Evolutionary conservation across 1,139 yeast species (phyloP).

Genomic region (Nakaseomyces bracarensis): DNA sequence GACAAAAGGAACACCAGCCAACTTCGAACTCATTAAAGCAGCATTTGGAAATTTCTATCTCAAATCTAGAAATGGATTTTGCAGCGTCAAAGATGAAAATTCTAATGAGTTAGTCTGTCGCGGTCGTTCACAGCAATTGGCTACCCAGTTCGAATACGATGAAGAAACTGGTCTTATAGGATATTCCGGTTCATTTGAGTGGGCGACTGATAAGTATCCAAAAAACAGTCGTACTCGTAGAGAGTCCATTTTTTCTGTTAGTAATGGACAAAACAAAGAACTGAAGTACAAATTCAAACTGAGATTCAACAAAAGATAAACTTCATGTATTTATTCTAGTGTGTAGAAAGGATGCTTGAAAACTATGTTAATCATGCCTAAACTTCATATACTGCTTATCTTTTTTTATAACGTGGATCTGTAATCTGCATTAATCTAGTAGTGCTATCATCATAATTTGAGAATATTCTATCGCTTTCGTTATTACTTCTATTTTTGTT

Average conservation of each 20-base stretch:
- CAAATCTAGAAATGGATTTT: slow-evolving; percentile 61
- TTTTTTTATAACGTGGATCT: slow-evolving; percentile 4
- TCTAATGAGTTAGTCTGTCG: slow-evolving; percentile 33
- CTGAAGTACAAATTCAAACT: slow-evolving; percentile 36
- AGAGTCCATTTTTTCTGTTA: slow-evolving; percentile 36
- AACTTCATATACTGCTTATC: background rate
- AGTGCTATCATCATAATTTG: slow-evolving; percentile 18
- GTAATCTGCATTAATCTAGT: slow-evolving; percentile 15
- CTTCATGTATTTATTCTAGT: background rate
- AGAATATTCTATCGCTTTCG: background rate
- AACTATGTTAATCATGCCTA: background rate
- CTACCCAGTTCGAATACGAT: slow-evolving; percentile 50
- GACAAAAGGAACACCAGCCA: slow-evolving; percentile 78
- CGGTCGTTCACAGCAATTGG: slow-evolving; percentile 32
- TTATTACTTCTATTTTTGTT: background rate
- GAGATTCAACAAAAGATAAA: slow-evolving; percentile 25
- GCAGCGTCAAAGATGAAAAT: slow-evolving; percentile 44
- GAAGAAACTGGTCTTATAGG: slow-evolving; percentile 40
- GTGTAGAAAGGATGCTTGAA: background rate
- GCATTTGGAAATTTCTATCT: slow-evolving; percentile 67
- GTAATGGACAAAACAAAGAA: slow-evolving; percentile 42
- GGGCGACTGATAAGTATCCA: slow-evolving; percentile 56
- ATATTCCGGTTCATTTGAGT: slow-evolving; percentile 54
- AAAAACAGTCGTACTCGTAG: slow-evolving; percentile 40
- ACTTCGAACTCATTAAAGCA: slow-evolving; percentile 47